phyloP scores from a whole-genome alignment of 2,329 filamentous ascomycete genomes.

The Xylaria arbuscula region DNA sequence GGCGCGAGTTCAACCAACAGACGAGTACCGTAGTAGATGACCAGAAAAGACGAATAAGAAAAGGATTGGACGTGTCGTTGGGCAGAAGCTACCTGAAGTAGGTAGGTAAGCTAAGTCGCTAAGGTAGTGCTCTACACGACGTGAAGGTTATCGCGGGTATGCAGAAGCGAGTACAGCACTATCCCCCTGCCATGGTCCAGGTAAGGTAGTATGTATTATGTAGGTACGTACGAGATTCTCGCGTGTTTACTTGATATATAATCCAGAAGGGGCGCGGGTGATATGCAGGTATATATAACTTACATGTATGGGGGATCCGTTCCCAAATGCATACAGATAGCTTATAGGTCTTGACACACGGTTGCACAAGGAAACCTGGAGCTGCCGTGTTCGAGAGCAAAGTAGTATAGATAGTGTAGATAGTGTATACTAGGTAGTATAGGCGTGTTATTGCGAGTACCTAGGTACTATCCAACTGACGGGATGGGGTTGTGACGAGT shows the following conservation, averaged over 20 bases:
- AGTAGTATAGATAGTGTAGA: constrained; percentile 22
- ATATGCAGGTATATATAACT: constrained; percentile 38
- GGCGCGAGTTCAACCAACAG: constrained; percentile 22
- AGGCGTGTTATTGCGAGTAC: constrained; percentile 26
- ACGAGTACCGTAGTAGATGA: constrained; percentile 26
- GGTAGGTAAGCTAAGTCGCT: constrained; percentile 36
- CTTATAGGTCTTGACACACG: constrained; percentile 35
- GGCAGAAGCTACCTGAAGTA: constrained; percentile 40
- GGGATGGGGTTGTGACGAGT: constrained; percentile 24
- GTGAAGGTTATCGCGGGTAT: constrained; percentile 38
- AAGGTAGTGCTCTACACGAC: constrained; percentile 34
- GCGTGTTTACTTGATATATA: constrained; percentile 37
- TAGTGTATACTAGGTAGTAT: constrained; percentile 20
- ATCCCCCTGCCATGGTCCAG: constrained; percentile 33
- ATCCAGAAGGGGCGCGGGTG: constrained; percentile 30
- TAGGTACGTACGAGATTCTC: constrained; percentile 37
- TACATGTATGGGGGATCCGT: constrained; percentile 31
- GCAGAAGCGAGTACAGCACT: constrained; percentile 34
- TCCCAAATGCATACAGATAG: constrained; percentile 32
- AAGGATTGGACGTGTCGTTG: constrained; percentile 36
- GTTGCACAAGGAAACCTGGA: constrained; percentile 38
- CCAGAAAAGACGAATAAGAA: constrained; percentile 36
- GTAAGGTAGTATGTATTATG: constrained; percentile 33
- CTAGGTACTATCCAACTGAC: constrained; percentile 24
- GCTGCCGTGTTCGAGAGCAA: constrained; percentile 32